Conservation (phyloP, 345 rosid genomes). For the Pugionium cornutum region DNA sequence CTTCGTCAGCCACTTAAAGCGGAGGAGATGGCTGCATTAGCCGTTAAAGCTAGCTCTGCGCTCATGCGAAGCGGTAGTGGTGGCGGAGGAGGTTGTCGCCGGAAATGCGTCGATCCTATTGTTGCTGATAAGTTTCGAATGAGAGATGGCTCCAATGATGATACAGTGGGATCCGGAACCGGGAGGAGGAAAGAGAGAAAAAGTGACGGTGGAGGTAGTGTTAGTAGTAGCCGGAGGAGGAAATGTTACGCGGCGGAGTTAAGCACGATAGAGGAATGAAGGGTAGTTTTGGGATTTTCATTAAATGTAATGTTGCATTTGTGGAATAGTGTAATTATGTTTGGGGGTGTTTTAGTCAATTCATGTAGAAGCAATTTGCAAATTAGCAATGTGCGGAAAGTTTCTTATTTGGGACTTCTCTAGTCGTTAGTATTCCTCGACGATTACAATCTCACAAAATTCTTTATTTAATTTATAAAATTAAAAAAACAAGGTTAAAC, state of each 20-base stretch:
- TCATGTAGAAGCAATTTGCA: constrained; percentile 19
- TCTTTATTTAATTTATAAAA: constrained; percentile 11
- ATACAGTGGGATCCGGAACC: constrained; percentile 27
- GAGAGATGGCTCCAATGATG: constrained; percentile 26
- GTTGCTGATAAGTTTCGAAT: constrained; percentile 31
- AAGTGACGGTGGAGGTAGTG: constrained; percentile 38
- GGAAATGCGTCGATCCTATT: constrained; percentile 37
- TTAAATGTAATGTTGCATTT: no score
- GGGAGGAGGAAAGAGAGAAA: constrained; percentile 30
- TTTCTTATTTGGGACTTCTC: constrained; percentile 18
- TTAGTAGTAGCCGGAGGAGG: constrained; percentile 41
- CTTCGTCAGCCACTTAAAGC: constrained; percentile 66
- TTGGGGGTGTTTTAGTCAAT: constrained; percentile 29
- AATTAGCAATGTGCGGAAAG: constrained; percentile 31
- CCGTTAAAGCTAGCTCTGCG: constrained; percentile 94
- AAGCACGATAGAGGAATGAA: constrained; percentile 72
- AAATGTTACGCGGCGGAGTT: constrained; percentile 56
- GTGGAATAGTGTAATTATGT: constrained; percentile 34
- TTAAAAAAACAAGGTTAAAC: constrained; percentile 32
- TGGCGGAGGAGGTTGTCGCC: constrained; percentile 17
- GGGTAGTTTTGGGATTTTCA: constrained; percentile 42
- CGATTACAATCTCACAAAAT: neutral
- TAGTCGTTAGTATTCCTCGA: neutral
- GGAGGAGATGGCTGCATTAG: constrained; percentile 97
- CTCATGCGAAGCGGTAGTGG: constrained; percentile 40